A percentile compares a stretch with the other conserved stretches of the same genome.
phyloP scores from a whole-genome alignment of 305 asterid genomes.

The Fraxinus nigra region DNA sequence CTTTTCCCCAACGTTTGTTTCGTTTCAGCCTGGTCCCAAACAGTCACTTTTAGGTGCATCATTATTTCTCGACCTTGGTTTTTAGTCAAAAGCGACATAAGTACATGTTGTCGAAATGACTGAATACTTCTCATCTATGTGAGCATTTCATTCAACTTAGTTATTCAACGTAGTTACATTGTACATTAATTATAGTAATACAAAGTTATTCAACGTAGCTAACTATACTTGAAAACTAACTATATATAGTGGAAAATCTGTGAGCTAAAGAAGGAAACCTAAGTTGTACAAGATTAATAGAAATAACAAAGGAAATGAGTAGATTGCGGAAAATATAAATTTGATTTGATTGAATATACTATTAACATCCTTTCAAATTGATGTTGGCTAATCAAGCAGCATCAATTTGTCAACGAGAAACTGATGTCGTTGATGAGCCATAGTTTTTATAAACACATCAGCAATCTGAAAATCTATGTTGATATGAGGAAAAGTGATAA shows the following conservation, averaged over 20 bases:
- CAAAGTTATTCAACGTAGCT: neutral
- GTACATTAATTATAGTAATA: neutral
- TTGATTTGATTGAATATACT: neutral
- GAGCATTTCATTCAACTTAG: neutral
- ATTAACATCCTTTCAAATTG: neutral
- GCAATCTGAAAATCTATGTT: neutral
- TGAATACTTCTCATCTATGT: neutral
- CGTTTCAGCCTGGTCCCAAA: neutral
- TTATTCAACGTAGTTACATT: too few species aligned
- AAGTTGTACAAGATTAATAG: neutral
- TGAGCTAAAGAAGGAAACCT: neutral
- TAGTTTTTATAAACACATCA: neutral
- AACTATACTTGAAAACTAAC: neutral
- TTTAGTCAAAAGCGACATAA: neutral
- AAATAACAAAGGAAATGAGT: neutral
- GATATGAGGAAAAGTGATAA: neutral
- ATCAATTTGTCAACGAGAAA: neutral
- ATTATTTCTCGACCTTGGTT: neutral
- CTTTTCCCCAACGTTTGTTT: neutral
- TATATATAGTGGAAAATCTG: neutral
- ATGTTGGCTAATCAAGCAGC: neutral
- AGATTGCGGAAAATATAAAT: neutral
- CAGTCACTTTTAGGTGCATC: neutral
- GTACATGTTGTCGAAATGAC: neutral
- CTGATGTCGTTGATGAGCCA: neutral